Evolutionary conservation across 129 eudicot genomes (phyloP), one percentile per base, ranked within the genome.

Genomic region (Sambucus nigra): DNA sequence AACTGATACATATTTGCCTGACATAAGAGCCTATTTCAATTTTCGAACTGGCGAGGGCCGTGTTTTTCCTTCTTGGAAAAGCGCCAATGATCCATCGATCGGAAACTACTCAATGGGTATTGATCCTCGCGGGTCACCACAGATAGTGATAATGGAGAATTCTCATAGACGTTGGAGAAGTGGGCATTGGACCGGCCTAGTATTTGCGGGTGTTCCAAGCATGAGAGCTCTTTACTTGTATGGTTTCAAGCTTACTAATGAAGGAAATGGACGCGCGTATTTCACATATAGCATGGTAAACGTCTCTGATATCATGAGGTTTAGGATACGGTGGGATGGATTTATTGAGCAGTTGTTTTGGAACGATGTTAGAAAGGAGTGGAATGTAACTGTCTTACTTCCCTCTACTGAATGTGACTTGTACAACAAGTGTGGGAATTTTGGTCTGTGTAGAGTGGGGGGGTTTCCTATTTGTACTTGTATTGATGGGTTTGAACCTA

Each of bases 71-170:
- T 82, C 96, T 0, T 87, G 96, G 96, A 82, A 25, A 55, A 63
- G 68, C 20, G 49, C 31, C 1, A 57, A 11, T 51, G 94, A 87
- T 48, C 96, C 94, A 5, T 66, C 81, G 0, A 31, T 18, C 6
- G 96, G 96, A 49, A 74, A 74, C 41, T 83, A 64, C 54, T 54
- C 81, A 0, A 45, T 79, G 74, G 84, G 88, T 5, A 3, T 87
- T 32, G 88, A 79, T 60, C 68, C 86, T 8, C 80, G 59, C 17
- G 86, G 78, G 45, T 47, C 94, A 0, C 94, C 94, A 16, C 96
- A 87, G 65, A 58, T 83, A 10, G 75, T 87, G 33, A 71, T 72
- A 19, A 63, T 72, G 77, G 72, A 83, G 4, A 81, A 73, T 12
- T 28, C 24, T 17, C 60, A 59, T 19, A 63, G 83, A 3, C 51